These are phyloP conservation scores for Botrytis byssoidea DNA, from an alignment of 2,329 filamentous ascomycete species.

Conservation along the genomic window DNA sequence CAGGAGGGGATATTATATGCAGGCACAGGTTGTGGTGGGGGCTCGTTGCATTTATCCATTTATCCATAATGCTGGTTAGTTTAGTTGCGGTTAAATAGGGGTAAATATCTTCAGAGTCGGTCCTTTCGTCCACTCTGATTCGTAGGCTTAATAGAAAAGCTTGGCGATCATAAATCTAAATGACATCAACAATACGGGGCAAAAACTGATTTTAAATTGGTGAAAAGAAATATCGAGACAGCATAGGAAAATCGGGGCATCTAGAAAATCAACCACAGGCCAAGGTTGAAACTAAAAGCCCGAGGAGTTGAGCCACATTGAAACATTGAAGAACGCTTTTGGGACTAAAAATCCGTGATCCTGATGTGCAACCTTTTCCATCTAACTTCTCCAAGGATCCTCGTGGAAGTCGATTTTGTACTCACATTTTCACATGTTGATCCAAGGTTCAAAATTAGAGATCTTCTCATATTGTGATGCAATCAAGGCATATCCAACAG, in stretches of 20 bases:
- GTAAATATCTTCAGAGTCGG: neutral
- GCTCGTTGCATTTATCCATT: conserved; percentile 15
- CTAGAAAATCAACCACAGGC: neutral
- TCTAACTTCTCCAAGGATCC: neutral
- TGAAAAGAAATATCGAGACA: neutral
- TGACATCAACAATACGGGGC: neutral
- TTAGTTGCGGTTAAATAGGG: conserved; percentile 16
- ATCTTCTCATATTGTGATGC: neutral
- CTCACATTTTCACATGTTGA: neutral
- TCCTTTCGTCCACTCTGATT: conserved; percentile 12
- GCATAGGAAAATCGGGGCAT: neutral
- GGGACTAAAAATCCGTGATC: neutral
- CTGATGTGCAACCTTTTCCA: neutral
- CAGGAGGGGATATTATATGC: conserved; percentile 7
- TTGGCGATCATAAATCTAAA: neutral
- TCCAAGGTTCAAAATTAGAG: neutral
- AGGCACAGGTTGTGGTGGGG: neutral
- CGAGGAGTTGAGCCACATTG: neutral
- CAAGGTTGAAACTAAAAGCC: neutral
- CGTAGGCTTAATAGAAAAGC: neutral
- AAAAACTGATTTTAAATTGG: neutral
- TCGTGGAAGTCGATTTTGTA: neutral
- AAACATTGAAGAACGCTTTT: neutral
- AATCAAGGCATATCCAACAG: neutral
- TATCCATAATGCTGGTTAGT: conserved; percentile 9